These are phyloP conservation scores for Colletotrichum tamarilloi DNA, from an alignment of 2,329 filamentous ascomycete species.

Conservation along the genomic window DNA sequence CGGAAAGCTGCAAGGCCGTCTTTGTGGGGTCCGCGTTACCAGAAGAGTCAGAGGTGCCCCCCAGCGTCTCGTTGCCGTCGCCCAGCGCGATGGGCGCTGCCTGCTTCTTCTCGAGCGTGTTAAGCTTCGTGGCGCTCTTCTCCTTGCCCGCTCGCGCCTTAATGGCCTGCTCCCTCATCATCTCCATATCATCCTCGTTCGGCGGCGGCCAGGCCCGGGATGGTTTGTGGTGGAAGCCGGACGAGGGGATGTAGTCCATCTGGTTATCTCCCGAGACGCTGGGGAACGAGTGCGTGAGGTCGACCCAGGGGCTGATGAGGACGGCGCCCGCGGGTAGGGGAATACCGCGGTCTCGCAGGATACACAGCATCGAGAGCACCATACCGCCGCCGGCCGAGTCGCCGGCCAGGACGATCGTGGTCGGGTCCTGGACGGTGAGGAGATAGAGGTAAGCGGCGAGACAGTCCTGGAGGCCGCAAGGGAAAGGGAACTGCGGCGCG, in stretches of 20 bases:
- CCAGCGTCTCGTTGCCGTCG: constrained; percentile 1
- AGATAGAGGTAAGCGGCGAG: constrained; percentile 89
- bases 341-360: constrained; percentile 83
- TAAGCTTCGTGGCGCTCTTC: constrained; percentile 39
- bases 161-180: constrained; percentile 63
- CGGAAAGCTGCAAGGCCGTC: constrained; percentile 58
- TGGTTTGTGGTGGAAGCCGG: constrained; percentile 91
- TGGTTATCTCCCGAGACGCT: constrained; percentile 80
- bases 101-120: constrained; percentile 46
- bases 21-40: constrained; percentile 38
- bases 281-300: constrained; percentile 94
- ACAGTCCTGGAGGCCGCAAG: constrained; percentile 91
- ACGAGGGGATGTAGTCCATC: constrained; percentile 87
- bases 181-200: constrained; percentile 77
- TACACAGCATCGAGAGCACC: constrained; percentile 82
- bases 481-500: constrained; percentile 94
- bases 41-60: not conserved
- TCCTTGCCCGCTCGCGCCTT: constrained; percentile 45
- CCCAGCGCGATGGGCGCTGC: constrained; percentile 44
- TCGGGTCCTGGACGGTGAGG: constrained; percentile 79
- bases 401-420: constrained; percentile 86
- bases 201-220: constrained; percentile 94
- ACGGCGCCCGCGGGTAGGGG: constrained; percentile 90
- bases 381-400: constrained; percentile 96
- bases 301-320: constrained; percentile 94